A percentile compares a stretch with the other conserved stretches of the same genome.
Evolutionary conservation across 2,329 filamentous ascomycete species (phyloP).

Genomic region (Colletotrichum shisoi): DNA sequence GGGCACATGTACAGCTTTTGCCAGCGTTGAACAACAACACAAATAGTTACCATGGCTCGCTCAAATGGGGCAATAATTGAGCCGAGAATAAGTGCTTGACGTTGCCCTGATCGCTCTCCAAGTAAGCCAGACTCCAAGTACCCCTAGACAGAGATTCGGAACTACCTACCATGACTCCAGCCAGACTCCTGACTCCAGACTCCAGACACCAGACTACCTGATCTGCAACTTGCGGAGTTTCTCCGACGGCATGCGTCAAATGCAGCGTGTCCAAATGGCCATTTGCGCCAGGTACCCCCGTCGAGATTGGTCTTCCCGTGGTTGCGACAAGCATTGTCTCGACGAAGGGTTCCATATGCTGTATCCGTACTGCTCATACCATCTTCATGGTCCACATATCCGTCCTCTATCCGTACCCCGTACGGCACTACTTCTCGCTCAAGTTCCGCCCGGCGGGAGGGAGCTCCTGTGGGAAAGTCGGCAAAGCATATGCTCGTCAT

Average conservation of each 20-base stretch:
- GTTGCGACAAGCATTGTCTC: conserved; percentile 30
- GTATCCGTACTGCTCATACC: neutral
- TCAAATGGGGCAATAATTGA: conserved; percentile 14
- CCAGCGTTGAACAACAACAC: too few species aligned
- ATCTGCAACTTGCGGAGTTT: conserved; percentile 34
- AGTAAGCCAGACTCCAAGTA: conserved; percentile 12
- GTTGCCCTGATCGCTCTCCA: conserved; percentile 9
- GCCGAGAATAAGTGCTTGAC: conserved; percentile 27
- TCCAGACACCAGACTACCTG: neutral
- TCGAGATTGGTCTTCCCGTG: conserved; percentile 1
- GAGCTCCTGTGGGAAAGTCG: neutral
- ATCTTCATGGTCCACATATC: too few species aligned
- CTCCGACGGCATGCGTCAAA: conserved; percentile 24
- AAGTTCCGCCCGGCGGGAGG: neutral
- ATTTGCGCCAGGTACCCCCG: too few species aligned
- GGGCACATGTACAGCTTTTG: neutral
- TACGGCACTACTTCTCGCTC: neutral
- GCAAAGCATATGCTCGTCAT: neutral
- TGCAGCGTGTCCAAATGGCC: neutral
- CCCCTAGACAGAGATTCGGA: too few species aligned
- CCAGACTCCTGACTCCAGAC: conserved; percentile 5
- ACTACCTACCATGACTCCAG: neutral
- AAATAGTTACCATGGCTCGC: too few species aligned
- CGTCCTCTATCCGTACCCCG: too few species aligned
- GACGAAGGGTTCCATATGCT: neutral